Evolutionary conservation across 495 filamentous ascomycete species (phyloP), one percentile per base, ranked within the genome.

Genomic region (Hyaloscypha hepaticicola): DNA sequence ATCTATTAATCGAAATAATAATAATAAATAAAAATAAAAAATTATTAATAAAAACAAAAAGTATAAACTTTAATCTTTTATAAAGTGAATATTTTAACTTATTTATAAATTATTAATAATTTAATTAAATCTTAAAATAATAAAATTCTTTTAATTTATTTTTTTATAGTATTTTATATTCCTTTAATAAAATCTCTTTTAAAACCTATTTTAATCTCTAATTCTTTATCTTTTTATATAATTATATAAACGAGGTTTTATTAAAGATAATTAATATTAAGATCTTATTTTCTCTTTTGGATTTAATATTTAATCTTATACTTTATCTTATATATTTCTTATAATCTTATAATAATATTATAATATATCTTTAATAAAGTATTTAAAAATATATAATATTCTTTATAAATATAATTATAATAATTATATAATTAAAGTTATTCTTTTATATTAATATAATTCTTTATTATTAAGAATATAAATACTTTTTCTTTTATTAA

Each of bases 401-500:
- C 11, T 50, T 50, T 24, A 24, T 50, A 24, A 33, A 65, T 31
- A 31, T 65, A 65, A 31, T 58, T 65, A 34, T 65, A 52, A 26
- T 65, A 52, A 53, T 65, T 31, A 65, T 65, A 31, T 34, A 49
- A 21, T 53, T 41, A 65, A 25, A 65, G 58, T 11, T 49, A 41
- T 41, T 65, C 29, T 50, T 65, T 19, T 31, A 65, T 65, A 49
- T 65, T 25, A 31, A 65, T 41, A 50, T 65, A 65, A 26, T 65
- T 65, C 62, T 65, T 25, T 58, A 65, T 65, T 49, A 38, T 58
- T 49, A 65, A 31, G 53, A 65, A 65, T 31, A 41, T 65, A 29
- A 51, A 38, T 50, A 34, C 33, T 53, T 65, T 65, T 65, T 65
- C 62, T 26, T 65, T 16, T 58, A 65, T 65, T 41, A 33, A 65